A percentile compares a stretch with the other conserved stretches of the same genome.
These are phyloP conservation scores for Cucumis melo DNA, from an alignment of 306 rosid species.

Conservation along the genomic window DNA sequence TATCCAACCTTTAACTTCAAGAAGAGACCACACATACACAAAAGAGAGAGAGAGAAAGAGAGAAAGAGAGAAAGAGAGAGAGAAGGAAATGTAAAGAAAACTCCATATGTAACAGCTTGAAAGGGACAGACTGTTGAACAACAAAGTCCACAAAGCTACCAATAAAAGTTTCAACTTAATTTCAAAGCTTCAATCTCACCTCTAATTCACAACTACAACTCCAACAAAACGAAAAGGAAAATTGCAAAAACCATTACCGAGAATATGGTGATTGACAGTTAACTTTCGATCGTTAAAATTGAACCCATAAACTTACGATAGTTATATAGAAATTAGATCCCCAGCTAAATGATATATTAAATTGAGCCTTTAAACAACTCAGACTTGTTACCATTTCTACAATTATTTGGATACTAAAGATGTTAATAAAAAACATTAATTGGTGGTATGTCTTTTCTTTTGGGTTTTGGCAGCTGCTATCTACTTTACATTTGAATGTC, in stretches of 20 bases:
- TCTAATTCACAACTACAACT: background rate
- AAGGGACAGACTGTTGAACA: background rate
- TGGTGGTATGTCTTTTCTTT: background rate
- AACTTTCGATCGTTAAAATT: too few relatives aligned
- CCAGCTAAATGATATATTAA: too few relatives aligned
- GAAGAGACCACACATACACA: background rate
- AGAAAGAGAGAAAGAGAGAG: background rate
- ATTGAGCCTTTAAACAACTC: too few relatives aligned
- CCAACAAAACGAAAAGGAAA: background rate
- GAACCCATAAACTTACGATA: too few relatives aligned
- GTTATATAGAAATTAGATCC: too few relatives aligned
- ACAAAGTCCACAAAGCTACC: background rate
- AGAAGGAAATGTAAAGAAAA: conserved; percentile 3
- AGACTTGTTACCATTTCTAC: too few relatives aligned
- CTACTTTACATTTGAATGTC: background rate
- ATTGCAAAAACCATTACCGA: too few relatives aligned
- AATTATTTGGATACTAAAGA: too few relatives aligned
- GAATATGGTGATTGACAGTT: too few relatives aligned
- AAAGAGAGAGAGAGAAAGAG: background rate
- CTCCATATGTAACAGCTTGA: background rate
- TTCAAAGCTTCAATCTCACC: background rate
- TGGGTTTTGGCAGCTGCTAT: background rate
- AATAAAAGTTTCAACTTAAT: background rate
- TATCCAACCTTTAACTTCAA: background rate
- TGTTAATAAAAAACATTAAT: too few relatives aligned